These are phyloP conservation scores for Alternaria novae-zelandiae DNA, from an alignment of 2,329 filamentous ascomycete species.

Conservation along the genomic window DNA sequence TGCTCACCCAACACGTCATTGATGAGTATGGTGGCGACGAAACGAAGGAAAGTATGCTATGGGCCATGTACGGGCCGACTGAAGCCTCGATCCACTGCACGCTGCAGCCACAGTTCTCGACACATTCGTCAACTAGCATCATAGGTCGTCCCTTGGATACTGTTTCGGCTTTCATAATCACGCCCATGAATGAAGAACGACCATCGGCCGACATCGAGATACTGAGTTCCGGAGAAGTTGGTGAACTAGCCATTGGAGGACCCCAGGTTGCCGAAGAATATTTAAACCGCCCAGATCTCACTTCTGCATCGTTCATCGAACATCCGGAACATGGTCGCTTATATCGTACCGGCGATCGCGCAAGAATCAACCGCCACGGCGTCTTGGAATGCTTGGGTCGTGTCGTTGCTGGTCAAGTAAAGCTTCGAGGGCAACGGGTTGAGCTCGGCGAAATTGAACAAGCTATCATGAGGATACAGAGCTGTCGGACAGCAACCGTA, in stretches of 20 bases:
- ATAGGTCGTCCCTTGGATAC: slow-evolving; percentile 83
- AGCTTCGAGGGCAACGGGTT: slow-evolving; percentile 82
- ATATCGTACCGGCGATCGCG: slow-evolving; percentile 88
- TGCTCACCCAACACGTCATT: slow-evolving; percentile 80
- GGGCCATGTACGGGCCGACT: slow-evolving; percentile 94
- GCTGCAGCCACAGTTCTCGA: slow-evolving; percentile 68
- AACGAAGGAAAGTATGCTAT: slow-evolving; percentile 68
- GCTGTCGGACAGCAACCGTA: slow-evolving; percentile 68
- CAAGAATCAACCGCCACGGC: slow-evolving; percentile 69
- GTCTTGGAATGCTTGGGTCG: slow-evolving; percentile 84
- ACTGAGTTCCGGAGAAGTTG: slow-evolving; percentile 70
- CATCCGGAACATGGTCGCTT: slow-evolving; percentile 69
- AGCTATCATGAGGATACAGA: slow-evolving; percentile 35
- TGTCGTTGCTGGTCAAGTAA: slow-evolving; percentile 81
- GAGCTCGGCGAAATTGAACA: slow-evolving; percentile 70
- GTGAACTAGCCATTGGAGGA: slow-evolving; percentile 83
- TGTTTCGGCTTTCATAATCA: slow-evolving; percentile 76
- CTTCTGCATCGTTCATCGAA: slow-evolving; percentile 71
- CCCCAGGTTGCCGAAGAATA: slow-evolving; percentile 81
- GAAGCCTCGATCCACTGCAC: slow-evolving; percentile 93
- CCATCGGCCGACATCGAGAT: slow-evolving; percentile 54
- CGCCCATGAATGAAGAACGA: slow-evolving; percentile 46
- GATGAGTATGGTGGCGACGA: slow-evolving; percentile 74
- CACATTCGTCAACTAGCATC: slow-evolving; percentile 64
- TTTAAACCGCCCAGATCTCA: slow-evolving; percentile 80